These are phyloP conservation scores for Podila clonocystis DNA, from an alignment of 192 early-diverging fungal species.

Conservation along the genomic window DNA sequence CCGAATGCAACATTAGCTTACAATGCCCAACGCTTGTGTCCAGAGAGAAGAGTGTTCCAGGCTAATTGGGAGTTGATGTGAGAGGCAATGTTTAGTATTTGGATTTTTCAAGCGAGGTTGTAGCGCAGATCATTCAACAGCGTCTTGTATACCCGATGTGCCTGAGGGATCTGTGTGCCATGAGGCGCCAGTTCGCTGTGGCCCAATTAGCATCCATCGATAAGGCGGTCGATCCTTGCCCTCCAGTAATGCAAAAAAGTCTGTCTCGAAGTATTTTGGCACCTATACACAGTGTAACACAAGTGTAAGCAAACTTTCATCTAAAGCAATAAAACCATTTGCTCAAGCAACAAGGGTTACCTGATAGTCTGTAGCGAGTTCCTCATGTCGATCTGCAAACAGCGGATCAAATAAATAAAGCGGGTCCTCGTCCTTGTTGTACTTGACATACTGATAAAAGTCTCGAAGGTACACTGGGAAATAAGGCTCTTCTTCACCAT, in stretches of 20 bases:
- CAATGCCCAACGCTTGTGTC: slow-evolving; percentile 63
- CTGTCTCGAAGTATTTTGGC: slow-evolving; percentile 52
- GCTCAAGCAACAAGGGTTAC: slow-evolving; percentile 2
- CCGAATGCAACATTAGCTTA: slow-evolving; percentile 10
- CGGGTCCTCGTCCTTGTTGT: slow-evolving; percentile 53
- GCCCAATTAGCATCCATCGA: slow-evolving; percentile 59
- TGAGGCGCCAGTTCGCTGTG: slow-evolving; percentile 52
- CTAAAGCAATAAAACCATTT: background rate
- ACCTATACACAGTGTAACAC: slow-evolving; percentile 23
- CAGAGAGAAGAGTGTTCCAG: slow-evolving; percentile 57
- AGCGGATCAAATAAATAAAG: slow-evolving; percentile 58
- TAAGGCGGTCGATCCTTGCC: slow-evolving; percentile 43
- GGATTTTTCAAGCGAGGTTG: too few relatives aligned
- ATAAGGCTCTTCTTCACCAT: slow-evolving; percentile 26
- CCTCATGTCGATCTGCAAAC: slow-evolving; percentile 47
- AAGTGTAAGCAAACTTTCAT: background rate
- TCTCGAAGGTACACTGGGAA: slow-evolving; percentile 34
- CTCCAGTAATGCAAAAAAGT: slow-evolving; percentile 48
- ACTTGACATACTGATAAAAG: slow-evolving; percentile 47
- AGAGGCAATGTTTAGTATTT: background rate
- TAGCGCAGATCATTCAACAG: background rate
- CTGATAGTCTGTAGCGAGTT: slow-evolving; percentile 51
- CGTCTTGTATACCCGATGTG: slow-evolving; percentile 38
- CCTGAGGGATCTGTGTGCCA: slow-evolving; percentile 59
- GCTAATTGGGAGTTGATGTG: slow-evolving; percentile 10